phyloP scores from a whole-genome alignment of 2,329 filamentous ascomycete species.

The Pezizomycotina sp. region DNA sequence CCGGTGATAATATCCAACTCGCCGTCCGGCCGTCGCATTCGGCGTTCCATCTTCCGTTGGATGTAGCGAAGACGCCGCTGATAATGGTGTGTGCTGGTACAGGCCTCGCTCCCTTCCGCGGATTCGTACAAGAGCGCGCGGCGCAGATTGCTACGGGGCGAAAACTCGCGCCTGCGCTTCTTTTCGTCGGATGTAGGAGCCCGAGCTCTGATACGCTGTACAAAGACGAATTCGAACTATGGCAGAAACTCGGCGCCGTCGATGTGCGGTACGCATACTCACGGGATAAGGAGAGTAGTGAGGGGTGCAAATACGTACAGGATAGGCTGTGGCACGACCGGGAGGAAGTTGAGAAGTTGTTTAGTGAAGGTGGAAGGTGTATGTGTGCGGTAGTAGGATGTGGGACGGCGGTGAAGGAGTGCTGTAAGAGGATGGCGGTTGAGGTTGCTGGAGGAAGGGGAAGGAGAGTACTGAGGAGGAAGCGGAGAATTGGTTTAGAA shows the following conservation, averaged over 20 bases:
- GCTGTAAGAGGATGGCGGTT: conserved; percentile 31
- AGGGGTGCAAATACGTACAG: conserved; percentile 39
- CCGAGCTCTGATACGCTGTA: conserved; percentile 44
- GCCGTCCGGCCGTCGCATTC: conserved; percentile 33
- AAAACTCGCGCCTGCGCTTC: conserved; percentile 42
- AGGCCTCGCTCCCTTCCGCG: conserved; percentile 46
- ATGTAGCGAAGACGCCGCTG: conserved; percentile 34
- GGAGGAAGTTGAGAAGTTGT: conserved; percentile 33
- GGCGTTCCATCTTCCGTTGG: conserved; percentile 37
- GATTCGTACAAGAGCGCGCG: conserved; percentile 46
- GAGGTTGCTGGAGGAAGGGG: conserved; percentile 28
- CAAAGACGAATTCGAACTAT: conserved; percentile 39
- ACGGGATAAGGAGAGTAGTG: conserved; percentile 31
- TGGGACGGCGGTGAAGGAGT: conserved; percentile 32
- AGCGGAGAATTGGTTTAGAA: conserved; percentile 33
- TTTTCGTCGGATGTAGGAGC: conserved; percentile 48
- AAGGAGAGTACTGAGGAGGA: conserved; percentile 29
- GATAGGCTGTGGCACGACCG: conserved; percentile 37
- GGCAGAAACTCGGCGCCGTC: conserved; percentile 45
- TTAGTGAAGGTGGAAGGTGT: conserved; percentile 39
- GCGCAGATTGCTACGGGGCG: conserved; percentile 35
- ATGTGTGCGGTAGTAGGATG: conserved; percentile 46
- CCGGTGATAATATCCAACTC: conserved; percentile 31
- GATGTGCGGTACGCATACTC: conserved; percentile 46
- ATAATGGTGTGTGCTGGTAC: conserved; percentile 39